phyloP scores from a whole-genome alignment of 768 basidiomycete genomes.

The Pisolithus tinctorius region DNA sequence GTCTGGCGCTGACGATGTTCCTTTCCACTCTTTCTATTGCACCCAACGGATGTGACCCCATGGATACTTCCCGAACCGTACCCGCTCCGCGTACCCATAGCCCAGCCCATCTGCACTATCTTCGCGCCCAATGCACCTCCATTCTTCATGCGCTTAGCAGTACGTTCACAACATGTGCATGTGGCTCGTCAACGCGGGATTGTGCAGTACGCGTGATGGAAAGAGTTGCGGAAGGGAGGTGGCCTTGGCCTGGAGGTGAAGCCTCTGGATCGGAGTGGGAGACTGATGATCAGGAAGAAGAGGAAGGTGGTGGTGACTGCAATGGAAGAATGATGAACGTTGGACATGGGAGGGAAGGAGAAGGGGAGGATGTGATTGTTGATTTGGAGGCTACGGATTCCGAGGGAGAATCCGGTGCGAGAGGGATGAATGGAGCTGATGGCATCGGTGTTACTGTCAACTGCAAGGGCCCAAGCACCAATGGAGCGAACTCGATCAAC shows the following conservation, averaged over 20 bases:
- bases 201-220: conserved; percentile 63
- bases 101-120: conserved; percentile 41
- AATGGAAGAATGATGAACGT: neutral
- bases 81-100: conserved; percentile 21
- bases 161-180: conserved; percentile 71
- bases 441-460: too few species aligned
- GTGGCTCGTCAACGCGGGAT: conserved; percentile 53
- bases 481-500: too few species aligned
- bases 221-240: conserved; percentile 45
- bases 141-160: conserved; percentile 64
- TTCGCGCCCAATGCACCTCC: conserved; percentile 60
- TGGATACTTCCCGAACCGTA: neutral
- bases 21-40: neutral
- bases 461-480: too few species aligned
- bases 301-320: too few species aligned
- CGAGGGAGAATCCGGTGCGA: neutral
- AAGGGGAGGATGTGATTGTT: neutral
- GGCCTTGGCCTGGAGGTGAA: conserved; percentile 23
- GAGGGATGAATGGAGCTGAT: neutral
- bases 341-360: neutral
- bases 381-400: neutral
- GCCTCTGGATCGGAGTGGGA: neutral
- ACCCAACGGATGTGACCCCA: conserved; percentile 1
- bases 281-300: neutral
- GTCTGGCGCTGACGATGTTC: too few species aligned